phyloP scores from a whole-genome alignment of 176 grass and related monocot species.

The Rhipidocladum racemiflorum region DNA sequence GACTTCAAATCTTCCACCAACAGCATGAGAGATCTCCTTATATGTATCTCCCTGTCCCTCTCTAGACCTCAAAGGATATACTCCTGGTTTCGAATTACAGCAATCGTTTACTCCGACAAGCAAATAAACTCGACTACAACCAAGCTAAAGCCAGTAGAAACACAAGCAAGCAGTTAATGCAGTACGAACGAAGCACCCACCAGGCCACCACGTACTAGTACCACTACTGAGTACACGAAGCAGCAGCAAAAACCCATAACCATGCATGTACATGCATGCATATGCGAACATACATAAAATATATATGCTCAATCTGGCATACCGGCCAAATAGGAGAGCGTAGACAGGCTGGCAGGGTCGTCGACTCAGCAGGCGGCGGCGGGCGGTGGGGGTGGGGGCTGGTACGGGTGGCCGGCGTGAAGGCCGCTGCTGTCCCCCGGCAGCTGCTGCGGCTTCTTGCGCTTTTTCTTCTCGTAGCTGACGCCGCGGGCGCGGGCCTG shows the following conservation, averaged over 20 bases:
- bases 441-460: slow-evolving; percentile 73
- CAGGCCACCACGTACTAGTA: background rate
- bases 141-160: slow-evolving; percentile 16
- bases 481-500: slow-evolving; percentile 80
- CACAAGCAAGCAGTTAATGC: slow-evolving; percentile 18
- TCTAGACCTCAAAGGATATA: background rate
- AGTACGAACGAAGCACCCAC: background rate
- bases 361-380: slow-evolving; percentile 29
- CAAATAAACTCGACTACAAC: slow-evolving; percentile 32
- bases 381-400: slow-evolving; percentile 26
- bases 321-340: slow-evolving; percentile 35
- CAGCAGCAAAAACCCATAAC: slow-evolving; percentile 22
- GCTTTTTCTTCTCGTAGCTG: slow-evolving; percentile 99
- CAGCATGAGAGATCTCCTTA: slow-evolving; percentile 48
- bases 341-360: background rate
- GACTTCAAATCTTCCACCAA: slow-evolving; percentile 32
- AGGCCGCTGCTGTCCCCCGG: slow-evolving; percentile 1
- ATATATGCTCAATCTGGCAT: slow-evolving; percentile 46
- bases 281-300: slow-evolving; percentile 41
- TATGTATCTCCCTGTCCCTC: slow-evolving; percentile 34
- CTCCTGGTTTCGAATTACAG: slow-evolving; percentile 28
- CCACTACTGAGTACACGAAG: slow-evolving; percentile 23
- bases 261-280: slow-evolving; percentile 36
- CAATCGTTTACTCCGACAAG: slow-evolving; percentile 27
- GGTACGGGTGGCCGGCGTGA: slow-evolving; percentile 24